Evolutionary conservation across 495 filamentous ascomycete genomes (phyloP), one percentile per base, ranked within the genome.

Genomic region (Penicillium malachiteum): DNA sequence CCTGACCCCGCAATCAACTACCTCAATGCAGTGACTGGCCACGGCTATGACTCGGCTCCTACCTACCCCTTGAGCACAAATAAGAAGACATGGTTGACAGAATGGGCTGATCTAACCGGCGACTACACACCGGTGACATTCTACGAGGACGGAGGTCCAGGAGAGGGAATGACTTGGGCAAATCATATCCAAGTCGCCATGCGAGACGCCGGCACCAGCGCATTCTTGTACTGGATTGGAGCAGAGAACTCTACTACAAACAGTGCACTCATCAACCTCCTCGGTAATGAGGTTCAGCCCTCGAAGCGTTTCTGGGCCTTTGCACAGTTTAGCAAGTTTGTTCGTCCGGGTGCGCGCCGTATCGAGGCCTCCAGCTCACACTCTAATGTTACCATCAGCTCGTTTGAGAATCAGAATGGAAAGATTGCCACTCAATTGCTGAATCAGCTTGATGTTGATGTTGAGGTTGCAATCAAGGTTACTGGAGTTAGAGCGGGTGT

Each of bases 121-220:
- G 58, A 32, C 26, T 46, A 13, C 43, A 46, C 43, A 4, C 43
- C 43, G 7, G 30, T 31, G 12, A 46, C 67, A 5, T 86, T 82
- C 79, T 80, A 80, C 48, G 58, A 66, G 16, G 66, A 53, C 37
- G 79, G 79, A 14, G 71, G 57, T 11, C 58, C 65, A 5, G 74
- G 75, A 17, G 82, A 86, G 52, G 82, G 81, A 3, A 60, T 78
- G 42, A 76, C 75, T 1, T 86, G 83, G 83, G 83, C 83, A 1
- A 77, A 73, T 51, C 70, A 75, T 48, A 78, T 83, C 35, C 70
- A 74, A n/a, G 66, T 65, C 5, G 74, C 64, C 5, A 59, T 84
- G 37, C 70, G 70, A 18, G 57, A 69, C 13, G 71, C 68, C 2
- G 43, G 26, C 13, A 46, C 77, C 11, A 75, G 69, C 31, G 80